Conservation (phyloP, 805 yeast species). For the Kurtzmaniella cleridarum region DNA sequence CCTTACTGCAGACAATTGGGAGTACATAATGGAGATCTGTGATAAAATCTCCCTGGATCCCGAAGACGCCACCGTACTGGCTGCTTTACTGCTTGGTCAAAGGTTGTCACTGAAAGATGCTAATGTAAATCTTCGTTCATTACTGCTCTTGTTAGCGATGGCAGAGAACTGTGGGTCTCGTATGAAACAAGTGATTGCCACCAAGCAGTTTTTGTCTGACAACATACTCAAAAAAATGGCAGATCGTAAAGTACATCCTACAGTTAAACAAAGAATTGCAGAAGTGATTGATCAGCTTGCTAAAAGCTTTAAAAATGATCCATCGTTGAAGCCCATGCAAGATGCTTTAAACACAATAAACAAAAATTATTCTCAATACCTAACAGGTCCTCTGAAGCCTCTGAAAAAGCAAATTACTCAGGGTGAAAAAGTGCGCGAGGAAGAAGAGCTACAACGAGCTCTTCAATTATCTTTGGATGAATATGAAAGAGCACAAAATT, state of each 20-base stretch:
- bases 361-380: slow-evolving; percentile 29
- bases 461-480: slow-evolving; percentile 70
- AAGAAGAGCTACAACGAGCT: slow-evolving; percentile 73
- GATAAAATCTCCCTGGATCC: slow-evolving; percentile 34
- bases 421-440: slow-evolving; percentile 55
- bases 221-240: slow-evolving; percentile 38
- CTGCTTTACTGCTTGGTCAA: slow-evolving; percentile 19
- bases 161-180: slow-evolving; percentile 43
- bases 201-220: slow-evolving; percentile 31
- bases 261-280: slow-evolving; percentile 60
- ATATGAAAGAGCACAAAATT: slow-evolving; percentile 35
- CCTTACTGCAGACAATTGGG: slow-evolving; percentile 40
- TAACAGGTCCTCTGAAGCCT: slow-evolving; percentile 50
- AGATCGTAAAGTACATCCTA: slow-evolving; percentile 54
- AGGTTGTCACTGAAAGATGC: slow-evolving; percentile 32
- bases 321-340: slow-evolving; percentile 65
- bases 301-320: slow-evolving; percentile 63
- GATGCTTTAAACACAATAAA: slow-evolving; percentile 52
- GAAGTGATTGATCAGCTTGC: slow-evolving; percentile 67
- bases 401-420: slow-evolving; percentile 45
- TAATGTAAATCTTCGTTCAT: slow-evolving; percentile 31
- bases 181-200: slow-evolving; percentile 40
- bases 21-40: slow-evolving; percentile 37
- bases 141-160: slow-evolving; percentile 31
- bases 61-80: slow-evolving; percentile 29